Evolutionary conservation across 441 rosid species (phyloP).

Genomic region (Erodium texanum): DNA sequence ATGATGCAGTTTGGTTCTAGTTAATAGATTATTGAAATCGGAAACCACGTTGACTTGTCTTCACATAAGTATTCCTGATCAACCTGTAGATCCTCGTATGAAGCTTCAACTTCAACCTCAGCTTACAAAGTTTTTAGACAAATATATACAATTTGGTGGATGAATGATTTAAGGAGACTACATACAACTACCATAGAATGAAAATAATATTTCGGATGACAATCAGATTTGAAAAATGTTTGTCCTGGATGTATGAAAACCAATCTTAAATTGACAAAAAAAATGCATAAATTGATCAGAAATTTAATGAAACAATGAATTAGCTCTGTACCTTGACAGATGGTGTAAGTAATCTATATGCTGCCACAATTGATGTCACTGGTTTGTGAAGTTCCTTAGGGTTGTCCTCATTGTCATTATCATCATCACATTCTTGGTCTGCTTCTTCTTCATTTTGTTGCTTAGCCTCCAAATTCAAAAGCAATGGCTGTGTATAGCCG

Average conservation of each 20-base stretch:
- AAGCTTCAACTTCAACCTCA: too few relatives aligned
- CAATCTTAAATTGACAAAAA: neutral
- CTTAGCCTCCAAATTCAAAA: conserved; percentile 21
- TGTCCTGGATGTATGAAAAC: neutral
- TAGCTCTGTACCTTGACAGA: conserved; percentile 36
- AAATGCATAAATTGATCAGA: neutral
- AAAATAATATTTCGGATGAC: too few relatives aligned
- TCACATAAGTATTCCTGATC: too few relatives aligned
- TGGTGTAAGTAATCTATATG: conserved; percentile 39
- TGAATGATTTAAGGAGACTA: too few relatives aligned
- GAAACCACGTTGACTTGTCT: neutral
- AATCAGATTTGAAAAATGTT: too few relatives aligned
- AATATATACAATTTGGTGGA: too few relatives aligned
- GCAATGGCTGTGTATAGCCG: conserved; percentile 29
- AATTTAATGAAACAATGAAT: neutral
- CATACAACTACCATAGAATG: too few relatives aligned
- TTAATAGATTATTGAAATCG: too few relatives aligned
- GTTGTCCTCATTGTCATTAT: conserved; percentile 23
- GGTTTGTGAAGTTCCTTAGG: conserved; percentile 26
- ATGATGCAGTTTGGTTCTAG: neutral
- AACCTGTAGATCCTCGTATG: too few relatives aligned
- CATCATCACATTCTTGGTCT: conserved; percentile 28
- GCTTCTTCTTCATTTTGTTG: conserved; percentile 20
- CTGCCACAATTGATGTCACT: conserved; percentile 37
- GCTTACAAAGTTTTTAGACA: too few relatives aligned